phyloP scores from a whole-genome alignment of 805 yeast species.

The Kazachstania bromeliacearum region DNA sequence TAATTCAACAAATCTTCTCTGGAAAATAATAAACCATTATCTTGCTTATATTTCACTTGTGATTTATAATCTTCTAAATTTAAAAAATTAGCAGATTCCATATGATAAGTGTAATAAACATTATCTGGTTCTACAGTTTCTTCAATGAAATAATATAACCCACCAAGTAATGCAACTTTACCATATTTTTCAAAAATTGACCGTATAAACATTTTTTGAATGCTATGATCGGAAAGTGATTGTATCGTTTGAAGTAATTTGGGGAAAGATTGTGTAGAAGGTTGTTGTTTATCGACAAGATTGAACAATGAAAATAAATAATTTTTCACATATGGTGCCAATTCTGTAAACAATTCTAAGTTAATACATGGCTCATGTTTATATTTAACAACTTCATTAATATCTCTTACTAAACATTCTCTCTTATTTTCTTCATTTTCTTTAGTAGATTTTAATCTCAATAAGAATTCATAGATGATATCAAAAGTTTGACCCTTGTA shows the following conservation, averaged over 20 bases:
- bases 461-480: conserved; percentile 58
- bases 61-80: conserved; percentile 20
- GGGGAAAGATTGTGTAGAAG: conserved; percentile 15
- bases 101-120: conserved; percentile 24
- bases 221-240: conserved; percentile 6
- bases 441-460: conserved; percentile 27
- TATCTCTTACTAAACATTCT: conserved; percentile 14
- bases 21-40: conserved; percentile 13
- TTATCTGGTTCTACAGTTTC: conserved; percentile 11
- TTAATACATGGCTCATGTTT: conserved; percentile 18
- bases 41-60: conserved; percentile 16
- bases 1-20: conserved; percentile 25
- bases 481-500: conserved; percentile 83
- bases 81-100: conserved; percentile 23
- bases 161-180: conserved; percentile 25
- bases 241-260: conserved; percentile 15
- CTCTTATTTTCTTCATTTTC: conserved; percentile 18
- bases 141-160: conserved; percentile 23
- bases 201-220: conserved; percentile 15
- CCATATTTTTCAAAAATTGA: conserved; percentile 21
- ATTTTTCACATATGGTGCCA: conserved; percentile 13
- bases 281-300: conserved; percentile 15
- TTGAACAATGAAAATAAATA: conserved; percentile 12
- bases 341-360: conserved; percentile 21
- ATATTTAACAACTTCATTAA: conserved; percentile 14